Conservation (phyloP, 2,329 filamentous ascomycete genomes). For the Hypoxylon sp. region DNA sequence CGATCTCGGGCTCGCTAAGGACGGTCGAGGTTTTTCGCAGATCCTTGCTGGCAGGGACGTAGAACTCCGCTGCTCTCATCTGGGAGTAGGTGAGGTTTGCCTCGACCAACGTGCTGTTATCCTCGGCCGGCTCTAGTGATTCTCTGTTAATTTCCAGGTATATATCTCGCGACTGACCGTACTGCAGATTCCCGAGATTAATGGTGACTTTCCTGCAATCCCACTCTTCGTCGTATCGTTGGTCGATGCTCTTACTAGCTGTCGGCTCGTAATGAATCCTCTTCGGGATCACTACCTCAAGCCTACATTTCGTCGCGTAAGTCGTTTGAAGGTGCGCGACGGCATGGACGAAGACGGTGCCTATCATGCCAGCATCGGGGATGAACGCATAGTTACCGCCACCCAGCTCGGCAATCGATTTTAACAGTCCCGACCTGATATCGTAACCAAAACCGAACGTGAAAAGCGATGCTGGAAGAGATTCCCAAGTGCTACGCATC, state of each 20-base stretch:
- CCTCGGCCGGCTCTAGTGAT: constrained; percentile 2
- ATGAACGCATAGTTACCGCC: constrained; percentile 69
- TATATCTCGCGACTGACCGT: constrained; percentile 67
- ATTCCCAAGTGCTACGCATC: constrained; percentile 51
- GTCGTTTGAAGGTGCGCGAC: constrained; percentile 69
- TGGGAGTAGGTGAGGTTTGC: constrained; percentile 49
- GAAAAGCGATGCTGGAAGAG: constrained; percentile 56
- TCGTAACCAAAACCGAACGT: constrained; percentile 64
- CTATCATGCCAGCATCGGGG: constrained; percentile 69
- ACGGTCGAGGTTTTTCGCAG: constrained; percentile 33
- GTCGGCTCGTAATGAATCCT: constrained; percentile 51
- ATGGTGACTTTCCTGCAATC: constrained; percentile 48
- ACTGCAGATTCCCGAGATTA: constrained; percentile 62
- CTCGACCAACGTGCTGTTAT: constrained; percentile 43
- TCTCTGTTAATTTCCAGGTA: constrained; percentile 49
- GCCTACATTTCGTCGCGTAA: constrained; percentile 57
- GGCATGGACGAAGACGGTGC: constrained; percentile 69
- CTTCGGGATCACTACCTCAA: constrained; percentile 53
- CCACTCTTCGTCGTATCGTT: constrained; percentile 38
- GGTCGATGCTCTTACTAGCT: constrained; percentile 51
- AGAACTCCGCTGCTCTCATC: constrained; percentile 20
- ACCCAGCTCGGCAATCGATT: constrained; percentile 66
- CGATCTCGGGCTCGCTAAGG: constrained; percentile 49
- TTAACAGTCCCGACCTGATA: constrained; percentile 61
- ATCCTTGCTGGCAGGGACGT: constrained; percentile 21